phyloP scores from a whole-genome alignment of 176 grass and related monocot genomes.

The Puccinellia tenuiflora region DNA sequence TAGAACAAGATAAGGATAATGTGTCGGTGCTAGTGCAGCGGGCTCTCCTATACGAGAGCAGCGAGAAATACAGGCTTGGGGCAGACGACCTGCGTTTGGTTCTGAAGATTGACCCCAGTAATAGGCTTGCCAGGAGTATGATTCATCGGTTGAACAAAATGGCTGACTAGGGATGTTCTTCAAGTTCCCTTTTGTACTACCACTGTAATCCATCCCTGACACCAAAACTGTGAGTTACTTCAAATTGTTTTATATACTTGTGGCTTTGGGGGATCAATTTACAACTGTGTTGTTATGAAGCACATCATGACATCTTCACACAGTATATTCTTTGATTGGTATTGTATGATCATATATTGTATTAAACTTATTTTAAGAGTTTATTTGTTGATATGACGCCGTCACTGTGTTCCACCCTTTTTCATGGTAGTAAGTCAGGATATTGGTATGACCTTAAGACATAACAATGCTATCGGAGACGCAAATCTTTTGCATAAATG shows the following conservation, averaged over 20 bases:
- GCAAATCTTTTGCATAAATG: not conserved
- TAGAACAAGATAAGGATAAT: conserved; percentile 80
- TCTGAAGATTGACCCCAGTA: conserved; percentile 90
- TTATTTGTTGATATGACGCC: not conserved
- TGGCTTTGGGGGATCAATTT: conserved; percentile 35
- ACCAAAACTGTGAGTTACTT: conserved; percentile 34
- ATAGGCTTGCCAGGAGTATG: conserved; percentile 92
- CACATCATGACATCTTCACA: conserved; percentile 17
- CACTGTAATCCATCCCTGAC: conserved; percentile 30
- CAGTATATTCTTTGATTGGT: conserved; percentile 47
- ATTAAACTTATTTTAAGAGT: conserved; percentile 33
- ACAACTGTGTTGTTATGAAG: conserved; percentile 18
- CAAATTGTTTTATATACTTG: conserved; percentile 31
- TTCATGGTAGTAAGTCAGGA: not conserved
- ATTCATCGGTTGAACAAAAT: conserved; percentile 94
- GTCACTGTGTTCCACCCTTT: not conserved
- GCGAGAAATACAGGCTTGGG: conserved; percentile 90
- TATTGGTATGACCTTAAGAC: not conserved
- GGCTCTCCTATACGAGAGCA: conserved; percentile 92
- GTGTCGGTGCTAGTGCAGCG: conserved; percentile 74
- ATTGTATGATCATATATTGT: conserved; percentile 47
- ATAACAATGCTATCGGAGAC: not conserved
- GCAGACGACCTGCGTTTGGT: conserved; percentile 93
- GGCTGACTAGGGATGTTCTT: conserved; percentile 65
- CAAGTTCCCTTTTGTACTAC: conserved; percentile 26